Conservation (phyloP, 768 basidiomycete genomes). For the Russula sp. region DNA sequence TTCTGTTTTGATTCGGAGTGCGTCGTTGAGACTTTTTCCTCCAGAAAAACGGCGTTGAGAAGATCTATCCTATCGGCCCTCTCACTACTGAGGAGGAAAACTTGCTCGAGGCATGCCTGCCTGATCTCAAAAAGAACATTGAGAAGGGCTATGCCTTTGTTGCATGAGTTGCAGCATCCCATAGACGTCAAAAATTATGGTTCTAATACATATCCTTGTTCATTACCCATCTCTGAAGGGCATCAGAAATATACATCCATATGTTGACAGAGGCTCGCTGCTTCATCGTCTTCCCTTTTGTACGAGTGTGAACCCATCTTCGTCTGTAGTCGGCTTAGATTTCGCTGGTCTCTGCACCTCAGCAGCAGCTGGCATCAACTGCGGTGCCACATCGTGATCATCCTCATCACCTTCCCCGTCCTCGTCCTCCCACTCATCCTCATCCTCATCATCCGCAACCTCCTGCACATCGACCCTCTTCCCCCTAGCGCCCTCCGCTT, state of each 20-base stretch:
- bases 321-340: slow-evolving; percentile 71
- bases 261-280: slow-evolving; percentile 13
- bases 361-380: slow-evolving; percentile 37
- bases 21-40: slow-evolving; percentile 13
- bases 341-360: slow-evolving; percentile 26
- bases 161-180: slow-evolving; percentile 25
- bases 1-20: neutral
- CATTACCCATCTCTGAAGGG: neutral
- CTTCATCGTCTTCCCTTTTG: slow-evolving; percentile 36
- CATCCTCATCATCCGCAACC: slow-evolving; percentile 34
- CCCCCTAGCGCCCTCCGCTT: slow-evolving; percentile 50
- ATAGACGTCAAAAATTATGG: slow-evolving; percentile 10
- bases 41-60: slow-evolving; percentile 80
- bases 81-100: slow-evolving; percentile 78
- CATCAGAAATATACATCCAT: slow-evolving; percentile 7
- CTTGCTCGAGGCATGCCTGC: slow-evolving; percentile 79
- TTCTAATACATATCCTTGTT: slow-evolving; percentile 14
- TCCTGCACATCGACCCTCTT: slow-evolving; percentile 47
- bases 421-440: slow-evolving; percentile 33
- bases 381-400: slow-evolving; percentile 47
- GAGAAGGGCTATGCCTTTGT: slow-evolving; percentile 86
- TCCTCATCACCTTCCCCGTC: slow-evolving; percentile 39
- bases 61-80: slow-evolving; percentile 79
- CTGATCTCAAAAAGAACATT: slow-evolving; percentile 96
- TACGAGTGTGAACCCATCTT: slow-evolving; percentile 88